These are phyloP conservation scores for Quercus aquifolioides DNA, from an alignment of 306 rosid species.

Conservation along the genomic window DNA sequence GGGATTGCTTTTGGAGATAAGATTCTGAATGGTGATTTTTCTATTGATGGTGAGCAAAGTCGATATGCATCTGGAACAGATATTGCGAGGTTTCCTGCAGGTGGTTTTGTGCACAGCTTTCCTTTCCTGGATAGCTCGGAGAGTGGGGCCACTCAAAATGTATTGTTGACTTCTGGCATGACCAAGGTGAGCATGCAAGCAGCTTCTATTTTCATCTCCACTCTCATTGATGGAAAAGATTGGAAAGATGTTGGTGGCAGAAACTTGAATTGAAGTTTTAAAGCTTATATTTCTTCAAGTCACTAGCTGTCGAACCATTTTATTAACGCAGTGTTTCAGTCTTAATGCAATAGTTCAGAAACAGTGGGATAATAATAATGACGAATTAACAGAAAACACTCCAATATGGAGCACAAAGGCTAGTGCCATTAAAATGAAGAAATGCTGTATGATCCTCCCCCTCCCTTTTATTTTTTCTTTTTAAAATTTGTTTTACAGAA, in stretches of 20 bases:
- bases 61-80: constrained; percentile 96
- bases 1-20: constrained; percentile 97
- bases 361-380: not conserved
- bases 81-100: constrained; percentile 84
- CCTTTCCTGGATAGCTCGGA: constrained; percentile 93
- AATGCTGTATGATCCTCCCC: not conserved
- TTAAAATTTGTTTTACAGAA: too few relatives aligned
- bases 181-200: constrained; percentile 46
- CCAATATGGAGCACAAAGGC: not conserved
- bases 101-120: constrained; percentile 83
- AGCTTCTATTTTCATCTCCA: not conserved
- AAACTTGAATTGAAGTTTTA: not conserved
- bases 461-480: too few relatives aligned
- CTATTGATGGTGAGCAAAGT: constrained; percentile 89
- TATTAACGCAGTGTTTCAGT: constrained; percentile 1
- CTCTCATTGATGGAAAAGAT: not conserved
- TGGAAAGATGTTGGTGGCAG: not conserved
- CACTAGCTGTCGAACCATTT: not conserved
- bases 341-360: constrained; percentile 9
- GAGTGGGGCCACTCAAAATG: constrained; percentile 94
- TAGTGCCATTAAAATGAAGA: not conserved
- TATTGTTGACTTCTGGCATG: constrained; percentile 63
- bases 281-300: not conserved
- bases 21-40: constrained; percentile 87
- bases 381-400: not conserved